Evolutionary conservation across 2,329 filamentous ascomycete species (phyloP), one percentile per base, ranked within the genome.

Genomic region (Trichoderma sp.): DNA sequence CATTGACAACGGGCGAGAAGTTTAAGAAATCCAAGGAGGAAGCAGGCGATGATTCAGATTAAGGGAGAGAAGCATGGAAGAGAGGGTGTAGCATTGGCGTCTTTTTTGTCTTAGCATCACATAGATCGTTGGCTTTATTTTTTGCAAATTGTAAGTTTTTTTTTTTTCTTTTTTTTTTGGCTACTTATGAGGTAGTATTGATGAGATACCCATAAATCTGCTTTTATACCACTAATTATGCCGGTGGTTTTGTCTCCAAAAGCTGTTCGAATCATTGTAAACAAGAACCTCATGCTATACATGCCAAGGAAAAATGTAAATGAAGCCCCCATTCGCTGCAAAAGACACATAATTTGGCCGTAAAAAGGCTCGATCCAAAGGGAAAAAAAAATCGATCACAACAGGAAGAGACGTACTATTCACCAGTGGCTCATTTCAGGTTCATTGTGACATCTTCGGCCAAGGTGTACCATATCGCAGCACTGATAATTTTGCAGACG

Each of bases 1-100:
- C 88, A 70, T 83, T 94, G 54, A 86, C 90, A 0, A 88, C 89
- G 18, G 92, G 92, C 1, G 91, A 96, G 79, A 87, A 86, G 71
- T 97, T 92, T 76, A 87, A 85, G 74, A 94, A 90, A 81, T 89
- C 87, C 18, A 89, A 85, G 72, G 83, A 86, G 69, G 83, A 85
- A 55, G 82, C 84, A 54, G 81, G 82, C n/a, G 83, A 73, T 4
- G 74, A 79, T 60, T 80, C 77, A 34, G 77, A 80, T 34, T 78
- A 21, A 68, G 13, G 26, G n/a, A 32, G 39, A 24, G 32, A 59
- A 51, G 39, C 39, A 43, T n/a, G 39, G 39, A n/a, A 43, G 39
- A 43, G 54, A 39, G 18, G 18, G n/a, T 43, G 26, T 24, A 39
- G 26, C 26, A 39, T 59, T 28, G 39, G 28, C 34, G 13, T 18